phyloP scores from a whole-genome alignment of 345 rosid species.

The Bretschneidera sinensis region DNA sequence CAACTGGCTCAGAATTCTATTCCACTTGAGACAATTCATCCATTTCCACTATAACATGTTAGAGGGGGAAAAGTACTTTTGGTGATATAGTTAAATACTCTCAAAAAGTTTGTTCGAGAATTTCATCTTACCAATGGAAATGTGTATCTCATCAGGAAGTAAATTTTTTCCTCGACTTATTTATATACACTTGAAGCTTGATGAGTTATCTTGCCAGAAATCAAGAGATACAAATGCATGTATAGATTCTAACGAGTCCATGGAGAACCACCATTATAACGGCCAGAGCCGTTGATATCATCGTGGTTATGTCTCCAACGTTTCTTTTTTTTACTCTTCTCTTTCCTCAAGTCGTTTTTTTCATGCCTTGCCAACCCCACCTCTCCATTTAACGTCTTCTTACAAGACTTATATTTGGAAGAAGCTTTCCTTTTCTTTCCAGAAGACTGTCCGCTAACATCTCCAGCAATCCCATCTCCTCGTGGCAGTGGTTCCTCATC shows the following conservation, averaged over 20 bases:
- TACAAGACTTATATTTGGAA: conserved; percentile 35
- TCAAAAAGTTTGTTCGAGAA: no score
- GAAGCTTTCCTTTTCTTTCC: conserved; percentile 52
- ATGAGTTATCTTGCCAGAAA: no score
- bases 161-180: no score
- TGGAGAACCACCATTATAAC: conserved; percentile 8
- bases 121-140: no score
- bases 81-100: no score
- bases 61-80: no score
- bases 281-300: conserved; percentile 17
- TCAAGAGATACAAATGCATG: no score
- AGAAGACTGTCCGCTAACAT: conserved; percentile 37
- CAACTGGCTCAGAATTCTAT: no score
- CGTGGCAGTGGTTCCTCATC: conserved; percentile 71
- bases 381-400: conserved; percentile 29
- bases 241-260: conserved; percentile 6
- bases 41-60: no score
- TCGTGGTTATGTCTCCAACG: conserved; percentile 14
- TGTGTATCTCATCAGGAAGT: no score
- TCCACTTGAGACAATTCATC: no score
- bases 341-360: conserved; percentile 31
- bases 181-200: no score
- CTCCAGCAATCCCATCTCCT: conserved; percentile 33
- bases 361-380: conserved; percentile 13
- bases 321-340: conserved; percentile 28